Evolutionary conservation across 2,329 filamentous ascomycete genomes (phyloP), one percentile per base, ranked within the genome.

Genomic region (Penicillium sp.): DNA sequence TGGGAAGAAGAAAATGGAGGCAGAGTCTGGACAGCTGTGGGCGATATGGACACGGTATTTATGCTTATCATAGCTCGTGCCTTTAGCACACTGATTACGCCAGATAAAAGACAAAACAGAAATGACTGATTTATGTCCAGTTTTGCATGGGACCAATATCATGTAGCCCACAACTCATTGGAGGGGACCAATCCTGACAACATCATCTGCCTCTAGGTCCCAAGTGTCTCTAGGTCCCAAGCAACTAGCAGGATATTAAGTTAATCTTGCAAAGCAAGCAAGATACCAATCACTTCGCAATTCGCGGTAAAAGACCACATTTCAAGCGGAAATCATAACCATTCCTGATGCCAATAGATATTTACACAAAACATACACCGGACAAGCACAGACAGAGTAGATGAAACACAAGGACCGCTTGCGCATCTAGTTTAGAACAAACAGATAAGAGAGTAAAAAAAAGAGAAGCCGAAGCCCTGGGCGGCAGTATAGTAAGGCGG

Each of bases 281-380:
- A 47, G 13, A 28, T 28, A 47, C 17, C 17, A 49, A 30, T 4
- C 28, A n/a, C 45, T 49, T 30, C 24, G 17, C 24, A 49, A 19
- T 24, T 22, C 10, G 10, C 10, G 19, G 13, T 22, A 15, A 40
- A 40, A 53, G 22, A 37, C 59, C 38, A 30, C 53, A 57, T 57
- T 33, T 61, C 53, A 66, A 69, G 56, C 67, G 65, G 62, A 70
- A 73, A 72, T 67, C 70, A 73, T 71, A 68, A 71, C 68, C 66
- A 75, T 76, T 75, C 71, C 73, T 75, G 70, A 76, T 76, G 73
- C 74, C 74, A 74, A 75, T 73, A 76, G 75, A 72, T 76, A 77
- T 73, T 76, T 70, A 76, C 70, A 74, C 69, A 74, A 64, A 63
- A 66, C 62, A 66, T 67, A 63, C 64, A 69, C 63, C 65, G 57